Percentiles rank a stretch among this genome's conserved stretches.
Conservation (phyloP, 2,329 filamentous ascomycete genomes). For the Cercospora beticola region DNA sequence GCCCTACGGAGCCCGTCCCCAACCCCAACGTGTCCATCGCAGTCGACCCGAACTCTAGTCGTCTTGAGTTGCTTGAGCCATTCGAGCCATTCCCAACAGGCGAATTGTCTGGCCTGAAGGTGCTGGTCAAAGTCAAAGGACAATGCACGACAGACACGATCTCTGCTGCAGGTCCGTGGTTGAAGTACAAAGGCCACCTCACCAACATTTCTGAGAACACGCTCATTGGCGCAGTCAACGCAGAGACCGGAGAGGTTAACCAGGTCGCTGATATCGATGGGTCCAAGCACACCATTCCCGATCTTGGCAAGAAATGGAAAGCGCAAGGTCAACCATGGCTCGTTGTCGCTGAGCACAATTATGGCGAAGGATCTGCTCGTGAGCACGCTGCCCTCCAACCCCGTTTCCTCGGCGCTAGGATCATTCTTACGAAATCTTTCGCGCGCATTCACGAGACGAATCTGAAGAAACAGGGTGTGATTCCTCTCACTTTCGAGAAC, state of each 20-base stretch:
- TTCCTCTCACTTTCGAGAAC: constrained; percentile 86
- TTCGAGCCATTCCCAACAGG: constrained; percentile 74
- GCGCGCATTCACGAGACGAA: constrained; percentile 95
- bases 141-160: constrained; percentile 99
- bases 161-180: constrained; percentile 92
- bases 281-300: constrained; percentile 68
- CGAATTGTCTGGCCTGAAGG: constrained; percentile 74
- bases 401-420: constrained; percentile 79
- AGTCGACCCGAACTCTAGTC: constrained; percentile 82
- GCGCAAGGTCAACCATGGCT: constrained; percentile 75
- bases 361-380: constrained; percentile 84
- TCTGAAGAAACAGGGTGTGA: constrained; percentile 94
- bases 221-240: constrained; percentile 90
- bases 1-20: constrained; percentile 69
- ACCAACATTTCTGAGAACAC: constrained; percentile 98
- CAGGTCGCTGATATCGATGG: constrained; percentile 85
- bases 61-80: constrained; percentile 86
- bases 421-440: constrained; percentile 84
- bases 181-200: constrained; percentile 98
- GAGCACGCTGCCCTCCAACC: constrained; percentile 90
- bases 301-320: constrained; percentile 83
- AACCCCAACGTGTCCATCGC: constrained; percentile 70
- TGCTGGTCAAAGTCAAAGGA: constrained; percentile 93
- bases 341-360: constrained; percentile 96
- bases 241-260: constrained; percentile 89